Evolutionary conservation across 2,329 filamentous ascomycete genomes (phyloP).

Genomic region (Claviceps lovelessii): DNA sequence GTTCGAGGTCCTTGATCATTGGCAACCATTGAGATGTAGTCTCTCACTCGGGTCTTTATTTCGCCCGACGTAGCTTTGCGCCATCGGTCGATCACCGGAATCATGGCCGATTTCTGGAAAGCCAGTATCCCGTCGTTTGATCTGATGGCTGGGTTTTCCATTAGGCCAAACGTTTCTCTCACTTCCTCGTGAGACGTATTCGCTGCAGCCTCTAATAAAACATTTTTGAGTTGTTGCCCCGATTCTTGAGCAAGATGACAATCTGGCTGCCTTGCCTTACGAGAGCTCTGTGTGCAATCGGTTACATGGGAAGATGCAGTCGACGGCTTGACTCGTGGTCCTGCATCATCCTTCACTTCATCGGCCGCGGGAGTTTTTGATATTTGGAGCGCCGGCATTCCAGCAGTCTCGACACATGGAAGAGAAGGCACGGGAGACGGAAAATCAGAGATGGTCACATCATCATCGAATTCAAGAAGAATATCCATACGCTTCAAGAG

Average conservation of each 20-base stretch:
- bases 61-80: conserved; percentile 2
- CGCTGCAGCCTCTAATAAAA: background rate
- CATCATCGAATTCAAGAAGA: conserved; percentile 45
- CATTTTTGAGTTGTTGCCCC: background rate
- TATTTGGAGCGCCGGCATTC: background rate
- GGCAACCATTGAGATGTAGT: background rate
- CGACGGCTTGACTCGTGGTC: background rate
- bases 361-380: background rate
- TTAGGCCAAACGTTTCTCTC: background rate
- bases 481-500: conserved; percentile 58
- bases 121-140: background rate
- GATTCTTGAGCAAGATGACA: background rate
- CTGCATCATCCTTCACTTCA: background rate
- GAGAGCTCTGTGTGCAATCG: background rate
- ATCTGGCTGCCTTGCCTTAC: background rate
- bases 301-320: no score
- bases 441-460: conserved; percentile 8
- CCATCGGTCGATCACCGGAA: conserved; percentile 11
- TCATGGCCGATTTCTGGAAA: conserved; percentile 4
- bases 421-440: background rate
- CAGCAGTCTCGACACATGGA: background rate
- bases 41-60: background rate
- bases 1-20: background rate
- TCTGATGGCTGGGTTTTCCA: background rate
- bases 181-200: background rate